A percentile compares a stretch with the other conserved stretches of the same genome.
Conservation (phyloP, 202 grass and related monocot genomes). For the Cymbopogon flexuosus region DNA sequence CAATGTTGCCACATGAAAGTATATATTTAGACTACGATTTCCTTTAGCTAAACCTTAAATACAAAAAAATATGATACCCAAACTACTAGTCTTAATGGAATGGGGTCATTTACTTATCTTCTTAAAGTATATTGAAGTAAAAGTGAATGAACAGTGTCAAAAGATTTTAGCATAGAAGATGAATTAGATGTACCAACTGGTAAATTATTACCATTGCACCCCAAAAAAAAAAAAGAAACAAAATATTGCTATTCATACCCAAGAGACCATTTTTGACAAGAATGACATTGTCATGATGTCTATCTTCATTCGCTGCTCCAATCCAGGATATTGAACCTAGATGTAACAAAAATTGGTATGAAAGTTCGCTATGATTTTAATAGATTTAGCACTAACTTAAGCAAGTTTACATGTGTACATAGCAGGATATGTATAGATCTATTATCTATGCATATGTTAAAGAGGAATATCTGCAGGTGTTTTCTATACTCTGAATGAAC, state of each 20-base stretch:
- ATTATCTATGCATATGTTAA: background rate
- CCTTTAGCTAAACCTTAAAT: conserved; percentile 21
- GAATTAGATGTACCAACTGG: background rate
- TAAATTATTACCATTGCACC: conserved; percentile 13
- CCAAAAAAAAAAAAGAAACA: conserved; percentile 1
- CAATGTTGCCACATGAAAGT: background rate
- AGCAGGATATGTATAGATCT: background rate
- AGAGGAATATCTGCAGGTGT: background rate
- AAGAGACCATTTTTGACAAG: conserved; percentile 77
- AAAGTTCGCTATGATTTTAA: conserved; percentile 11
- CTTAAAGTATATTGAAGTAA: background rate
- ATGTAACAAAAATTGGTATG: conserved; percentile 28
- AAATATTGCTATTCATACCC: conserved; percentile 47
- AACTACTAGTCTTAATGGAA: conserved; percentile 1
- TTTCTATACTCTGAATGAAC: conserved; percentile 18
- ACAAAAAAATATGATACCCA: background rate
- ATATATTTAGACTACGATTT: background rate
- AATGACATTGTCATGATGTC: conserved; percentile 85
- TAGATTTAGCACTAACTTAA: conserved; percentile 5
- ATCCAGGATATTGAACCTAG: conserved; percentile 91
- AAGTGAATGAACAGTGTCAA: conserved; percentile 6
- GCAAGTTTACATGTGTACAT: conserved; percentile 6
- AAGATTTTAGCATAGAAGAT: background rate
- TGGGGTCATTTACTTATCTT: background rate
- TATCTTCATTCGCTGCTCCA: conserved; percentile 87